Evolutionary conservation across 1,284 basidiomycete species (phyloP).

Genomic region (Cryptococcus jaspeensis): DNA sequence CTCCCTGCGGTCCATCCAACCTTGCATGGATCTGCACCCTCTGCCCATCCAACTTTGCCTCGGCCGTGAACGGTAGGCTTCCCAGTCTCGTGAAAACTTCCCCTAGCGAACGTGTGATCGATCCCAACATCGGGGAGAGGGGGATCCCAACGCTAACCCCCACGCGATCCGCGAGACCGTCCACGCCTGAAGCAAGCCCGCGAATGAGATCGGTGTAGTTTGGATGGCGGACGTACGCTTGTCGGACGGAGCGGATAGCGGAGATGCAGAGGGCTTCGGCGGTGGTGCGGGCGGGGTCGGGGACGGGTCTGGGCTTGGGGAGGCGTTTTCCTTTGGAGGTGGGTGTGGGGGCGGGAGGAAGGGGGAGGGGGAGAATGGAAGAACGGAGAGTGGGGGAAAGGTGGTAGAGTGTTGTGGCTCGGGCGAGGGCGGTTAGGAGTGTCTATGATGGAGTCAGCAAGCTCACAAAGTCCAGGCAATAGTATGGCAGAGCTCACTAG

Average conservation of each 20-base stretch:
- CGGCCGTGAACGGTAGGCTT: slow-evolving; percentile 68
- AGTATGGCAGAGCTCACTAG: slow-evolving; percentile 47
- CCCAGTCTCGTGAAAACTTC: slow-evolving; percentile 76
- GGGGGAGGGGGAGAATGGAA: slow-evolving; percentile 50
- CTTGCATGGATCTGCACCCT: slow-evolving; percentile 76
- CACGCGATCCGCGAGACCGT: slow-evolving; percentile 63
- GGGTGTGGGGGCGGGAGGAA: slow-evolving; percentile 30
- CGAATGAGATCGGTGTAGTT: slow-evolving; percentile 76
- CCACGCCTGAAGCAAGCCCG: slow-evolving; percentile 63
- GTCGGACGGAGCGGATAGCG: slow-evolving; percentile 67
- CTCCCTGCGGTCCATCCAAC: slow-evolving; percentile 43
- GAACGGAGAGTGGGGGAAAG: slow-evolving; percentile 47
- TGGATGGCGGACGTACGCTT: slow-evolving; percentile 82
- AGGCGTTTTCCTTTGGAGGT: slow-evolving; percentile 48
- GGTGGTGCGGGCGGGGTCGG: slow-evolving; percentile 55
- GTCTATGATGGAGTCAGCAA: slow-evolving; percentile 50
- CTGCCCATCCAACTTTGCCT: slow-evolving; percentile 84
- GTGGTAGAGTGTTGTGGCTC: slow-evolving; percentile 67
- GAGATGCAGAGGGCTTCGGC: slow-evolving; percentile 56
- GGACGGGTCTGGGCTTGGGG: slow-evolving; percentile 50
- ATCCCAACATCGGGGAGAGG: slow-evolving; percentile 55
- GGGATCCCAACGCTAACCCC: slow-evolving; percentile 67
- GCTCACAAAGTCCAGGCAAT: too few species aligned
- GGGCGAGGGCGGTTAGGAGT: slow-evolving; percentile 76
- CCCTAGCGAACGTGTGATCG: slow-evolving; percentile 70